phyloP scores from a whole-genome alignment of 164 flowering plant species.

The Macadamia integrifolia region DNA sequence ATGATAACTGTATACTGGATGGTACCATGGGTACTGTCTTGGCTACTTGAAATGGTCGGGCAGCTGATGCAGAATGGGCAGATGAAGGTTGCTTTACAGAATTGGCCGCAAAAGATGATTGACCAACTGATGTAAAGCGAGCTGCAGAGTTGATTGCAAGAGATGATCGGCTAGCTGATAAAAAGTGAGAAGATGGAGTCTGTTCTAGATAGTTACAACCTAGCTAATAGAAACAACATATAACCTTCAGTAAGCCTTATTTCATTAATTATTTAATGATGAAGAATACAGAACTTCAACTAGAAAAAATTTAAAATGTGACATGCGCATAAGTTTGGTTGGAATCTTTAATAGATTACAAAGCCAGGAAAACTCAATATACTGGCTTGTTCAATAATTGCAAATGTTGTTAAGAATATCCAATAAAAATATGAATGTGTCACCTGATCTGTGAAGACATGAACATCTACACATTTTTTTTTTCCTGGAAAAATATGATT shows the following conservation, averaged over 20 bases:
- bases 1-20: slow-evolving; percentile 41
- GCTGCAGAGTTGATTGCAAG: slow-evolving; percentile 38
- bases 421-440: too few species aligned
- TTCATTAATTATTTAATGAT: not conserved
- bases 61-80: slow-evolving; percentile 30
- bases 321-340: too few species aligned
- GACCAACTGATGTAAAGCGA: slow-evolving; percentile 31
- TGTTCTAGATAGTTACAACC: slow-evolving; percentile 37
- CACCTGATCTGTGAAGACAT: too few species aligned
- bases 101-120: slow-evolving; percentile 40
- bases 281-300: too few species aligned
- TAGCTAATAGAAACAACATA: slow-evolving; percentile 36
- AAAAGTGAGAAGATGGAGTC: slow-evolving; percentile 29
- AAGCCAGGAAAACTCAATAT: too few species aligned
- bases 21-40: slow-evolving; percentile 54
- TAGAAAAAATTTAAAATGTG: too few species aligned
- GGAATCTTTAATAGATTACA: too few species aligned
- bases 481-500: too few species aligned
- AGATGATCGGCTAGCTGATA: slow-evolving; percentile 35
- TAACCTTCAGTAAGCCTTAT: slow-evolving; percentile 13
- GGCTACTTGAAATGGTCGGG: slow-evolving; percentile 37
- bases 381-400: too few species aligned
- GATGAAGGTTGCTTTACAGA: slow-evolving; percentile 32
- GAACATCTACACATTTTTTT: too few species aligned
- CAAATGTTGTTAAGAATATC: too few species aligned